Percentiles rank a stretch among this genome's conserved stretches.
Evolutionary conservation across 2,329 filamentous ascomycete genomes (phyloP).

Genomic region (Epichloe gansuensis): DNA sequence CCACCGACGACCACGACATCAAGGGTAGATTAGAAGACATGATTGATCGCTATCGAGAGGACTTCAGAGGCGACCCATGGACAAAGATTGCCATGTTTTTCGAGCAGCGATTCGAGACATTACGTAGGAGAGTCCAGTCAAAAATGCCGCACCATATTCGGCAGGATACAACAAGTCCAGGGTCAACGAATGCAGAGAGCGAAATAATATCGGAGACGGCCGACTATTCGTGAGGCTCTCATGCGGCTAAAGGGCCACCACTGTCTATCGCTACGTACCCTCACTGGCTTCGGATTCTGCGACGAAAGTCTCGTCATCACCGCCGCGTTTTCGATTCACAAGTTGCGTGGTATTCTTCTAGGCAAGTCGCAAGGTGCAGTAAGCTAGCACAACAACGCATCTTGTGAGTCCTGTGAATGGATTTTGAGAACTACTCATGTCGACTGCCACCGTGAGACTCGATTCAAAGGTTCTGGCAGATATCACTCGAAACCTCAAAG

Average conservation of each 20-base stretch:
- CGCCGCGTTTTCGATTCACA: too few relatives aligned
- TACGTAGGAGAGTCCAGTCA: background rate
- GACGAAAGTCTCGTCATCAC: too few relatives aligned
- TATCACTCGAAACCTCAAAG: too few relatives aligned
- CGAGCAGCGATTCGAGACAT: constrained; percentile 2
- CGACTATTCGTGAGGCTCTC: background rate
- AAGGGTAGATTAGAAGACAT: constrained; percentile 3
- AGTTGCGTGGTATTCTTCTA: too few relatives aligned
- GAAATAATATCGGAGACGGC: background rate
- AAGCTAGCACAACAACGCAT: too few relatives aligned
- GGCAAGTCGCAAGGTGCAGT: too few relatives aligned
- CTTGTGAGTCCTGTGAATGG: too few relatives aligned
- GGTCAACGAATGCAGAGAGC: constrained; percentile 1
- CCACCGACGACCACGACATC: background rate
- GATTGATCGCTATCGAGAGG: constrained; percentile 4
- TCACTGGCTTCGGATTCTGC: too few relatives aligned
- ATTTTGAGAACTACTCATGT: too few relatives aligned
- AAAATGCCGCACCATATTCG: background rate
- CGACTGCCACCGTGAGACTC: too few relatives aligned
- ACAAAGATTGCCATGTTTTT: constrained; percentile 3
- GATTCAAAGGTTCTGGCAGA: too few relatives aligned
- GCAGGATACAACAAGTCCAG: constrained; percentile 1
- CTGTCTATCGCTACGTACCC: too few relatives aligned
- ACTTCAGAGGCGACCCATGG: constrained; percentile 4
- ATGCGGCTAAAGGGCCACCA: background rate